Conservation (phyloP, 2,329 filamentous ascomycete species). For the Boeremia exigua region DNA sequence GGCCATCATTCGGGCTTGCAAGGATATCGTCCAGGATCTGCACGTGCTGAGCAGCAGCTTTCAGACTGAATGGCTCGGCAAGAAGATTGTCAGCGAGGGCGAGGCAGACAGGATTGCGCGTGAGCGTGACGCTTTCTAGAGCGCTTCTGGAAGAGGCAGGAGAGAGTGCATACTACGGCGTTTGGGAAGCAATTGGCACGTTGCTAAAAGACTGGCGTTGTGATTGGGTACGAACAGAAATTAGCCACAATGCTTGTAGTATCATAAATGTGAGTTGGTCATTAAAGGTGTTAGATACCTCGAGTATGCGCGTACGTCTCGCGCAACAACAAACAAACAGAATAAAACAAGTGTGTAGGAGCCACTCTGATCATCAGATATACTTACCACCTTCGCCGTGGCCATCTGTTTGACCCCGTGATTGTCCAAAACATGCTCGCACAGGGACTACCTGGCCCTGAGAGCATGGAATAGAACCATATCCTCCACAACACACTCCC, state of each 20-base stretch:
- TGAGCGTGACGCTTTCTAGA: slow-evolving; percentile 39
- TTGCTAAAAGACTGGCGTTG: slow-evolving; percentile 14
- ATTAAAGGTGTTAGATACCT: slow-evolving; percentile 1
- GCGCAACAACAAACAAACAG: neutral
- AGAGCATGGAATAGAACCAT: no score
- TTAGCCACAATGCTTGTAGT: neutral
- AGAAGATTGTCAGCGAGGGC: slow-evolving; percentile 45
- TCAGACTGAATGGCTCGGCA: slow-evolving; percentile 71
- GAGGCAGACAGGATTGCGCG: slow-evolving; percentile 41
- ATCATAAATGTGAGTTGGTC: neutral
- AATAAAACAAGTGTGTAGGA: neutral
- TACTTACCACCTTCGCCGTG: no score
- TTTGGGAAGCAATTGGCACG: slow-evolving; percentile 10
- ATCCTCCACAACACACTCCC: no score
- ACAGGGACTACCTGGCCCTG: no score
- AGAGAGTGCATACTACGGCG: slow-evolving; percentile 12
- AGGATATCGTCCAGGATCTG: slow-evolving; percentile 81
- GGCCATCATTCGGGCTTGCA: slow-evolving; percentile 79
- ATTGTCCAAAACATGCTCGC: no score
- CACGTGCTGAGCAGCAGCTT: slow-evolving; percentile 84
- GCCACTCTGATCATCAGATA: no score
- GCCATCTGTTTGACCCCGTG: no score
- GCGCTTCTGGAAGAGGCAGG: neutral
- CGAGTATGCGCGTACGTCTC: neutral
- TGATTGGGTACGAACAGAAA: neutral